phyloP scores from a whole-genome alignment of 768 basidiomycete genomes.

The Pleurotus cornucopiae region DNA sequence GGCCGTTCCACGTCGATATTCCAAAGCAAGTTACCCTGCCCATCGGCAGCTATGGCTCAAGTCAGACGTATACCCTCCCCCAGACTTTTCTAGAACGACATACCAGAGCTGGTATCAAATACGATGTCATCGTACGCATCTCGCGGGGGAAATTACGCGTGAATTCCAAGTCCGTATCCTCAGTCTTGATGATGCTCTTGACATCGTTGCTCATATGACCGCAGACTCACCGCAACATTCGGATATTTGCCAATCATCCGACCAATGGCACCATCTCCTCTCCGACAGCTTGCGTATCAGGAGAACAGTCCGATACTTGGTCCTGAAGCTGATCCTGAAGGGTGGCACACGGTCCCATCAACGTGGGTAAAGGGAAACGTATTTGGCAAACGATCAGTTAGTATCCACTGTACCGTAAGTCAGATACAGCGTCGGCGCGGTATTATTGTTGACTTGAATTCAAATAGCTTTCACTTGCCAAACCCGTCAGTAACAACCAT shows the following conservation, averaged over 20 bases:
- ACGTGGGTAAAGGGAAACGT: slow-evolving; percentile 23
- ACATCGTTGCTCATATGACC: background rate
- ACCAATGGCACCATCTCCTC: slow-evolving; percentile 25
- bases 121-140: slow-evolving; percentile 29
- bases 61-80: slow-evolving; percentile 26
- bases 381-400: slow-evolving; percentile 22
- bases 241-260: slow-evolving; percentile 28
- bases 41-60: slow-evolving; percentile 13
- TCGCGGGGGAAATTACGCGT: slow-evolving; percentile 26
- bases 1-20: slow-evolving; percentile 36
- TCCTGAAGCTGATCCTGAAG: slow-evolving; percentile 33
- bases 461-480: slow-evolving; percentile 32
- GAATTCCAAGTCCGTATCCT: slow-evolving; percentile 27
- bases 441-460: slow-evolving; percentile 1
- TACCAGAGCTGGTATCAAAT: slow-evolving; percentile 30
- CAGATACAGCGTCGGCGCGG: background rate
- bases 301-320: slow-evolving; percentile 28
- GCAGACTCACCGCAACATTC: slow-evolving; percentile 25
- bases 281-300: slow-evolving; percentile 32
- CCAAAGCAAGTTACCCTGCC: slow-evolving; percentile 29
- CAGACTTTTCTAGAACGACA: slow-evolving; percentile 35
- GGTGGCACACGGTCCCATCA: slow-evolving; percentile 29
- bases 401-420: slow-evolving; percentile 30
- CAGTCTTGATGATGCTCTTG: background rate
- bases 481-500: slow-evolving; percentile 26